phyloP scores from a whole-genome alignment of 371 early-diverging fungal genomes.

The Haplosporangium sp. region DNA sequence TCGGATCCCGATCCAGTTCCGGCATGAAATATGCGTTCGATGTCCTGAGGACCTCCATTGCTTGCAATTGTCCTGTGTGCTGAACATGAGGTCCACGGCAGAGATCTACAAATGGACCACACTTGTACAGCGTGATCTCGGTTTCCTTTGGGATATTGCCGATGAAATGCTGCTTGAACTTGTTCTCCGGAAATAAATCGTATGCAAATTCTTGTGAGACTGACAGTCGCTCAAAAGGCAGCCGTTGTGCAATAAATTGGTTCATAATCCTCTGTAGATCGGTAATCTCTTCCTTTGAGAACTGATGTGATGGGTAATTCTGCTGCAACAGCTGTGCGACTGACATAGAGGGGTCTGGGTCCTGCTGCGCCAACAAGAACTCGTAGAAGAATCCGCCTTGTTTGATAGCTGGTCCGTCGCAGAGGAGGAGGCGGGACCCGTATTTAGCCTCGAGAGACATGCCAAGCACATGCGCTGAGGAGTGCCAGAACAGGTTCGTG shows the following conservation, averaged over 20 bases:
- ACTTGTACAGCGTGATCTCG: constrained; percentile 86
- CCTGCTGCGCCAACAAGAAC: constrained; percentile 40
- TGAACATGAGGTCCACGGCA: constrained; percentile 94
- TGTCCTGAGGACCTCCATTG: constrained; percentile 83
- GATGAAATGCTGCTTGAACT: constrained; percentile 86
- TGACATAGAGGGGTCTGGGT: constrained; percentile 22
- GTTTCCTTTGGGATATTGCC: constrained; percentile 78
- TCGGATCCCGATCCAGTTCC: constrained; percentile 48
- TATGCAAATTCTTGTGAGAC: constrained; percentile 83
- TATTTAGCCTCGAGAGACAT: constrained; percentile 88
- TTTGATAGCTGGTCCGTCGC: constrained; percentile 71
- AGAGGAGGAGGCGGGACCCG: constrained; percentile 90
- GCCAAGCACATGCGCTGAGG: constrained; percentile 94
- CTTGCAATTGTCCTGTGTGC: constrained; percentile 82
- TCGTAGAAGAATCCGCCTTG: constrained; percentile 59
- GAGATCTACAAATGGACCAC: constrained; percentile 91
- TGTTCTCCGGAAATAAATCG: constrained; percentile 87
- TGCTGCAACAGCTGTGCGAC: constrained; percentile 25
- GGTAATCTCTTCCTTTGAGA: constrained; percentile 47
- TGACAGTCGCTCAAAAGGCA: constrained; percentile 82
- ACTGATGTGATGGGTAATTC: constrained; percentile 44
- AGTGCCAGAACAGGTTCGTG: constrained; percentile 92
- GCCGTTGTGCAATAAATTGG: constrained; percentile 68
- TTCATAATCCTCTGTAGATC: constrained; percentile 51
- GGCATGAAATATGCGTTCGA: constrained; percentile 86